phyloP scores from a whole-genome alignment of 2,329 filamentous ascomycete species.

The Lecanosticta acicola region DNA sequence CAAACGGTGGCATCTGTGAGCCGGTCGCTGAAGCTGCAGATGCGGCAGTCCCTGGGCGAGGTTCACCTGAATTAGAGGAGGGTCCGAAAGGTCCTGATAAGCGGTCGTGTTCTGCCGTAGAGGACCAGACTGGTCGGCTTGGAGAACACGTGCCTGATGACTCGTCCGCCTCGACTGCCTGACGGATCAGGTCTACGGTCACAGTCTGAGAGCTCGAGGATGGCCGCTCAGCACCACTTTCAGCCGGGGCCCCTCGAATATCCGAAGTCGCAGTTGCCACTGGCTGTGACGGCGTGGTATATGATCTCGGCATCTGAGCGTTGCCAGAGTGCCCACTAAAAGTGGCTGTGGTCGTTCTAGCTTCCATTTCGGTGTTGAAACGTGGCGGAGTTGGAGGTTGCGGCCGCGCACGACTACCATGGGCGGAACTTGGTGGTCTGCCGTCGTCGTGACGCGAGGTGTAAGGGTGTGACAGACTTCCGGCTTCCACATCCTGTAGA shows the following conservation, averaged over 20 bases:
- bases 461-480: slow-evolving; percentile 3
- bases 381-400: too few relatives aligned
- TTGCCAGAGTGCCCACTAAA: background rate
- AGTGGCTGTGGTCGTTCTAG: background rate
- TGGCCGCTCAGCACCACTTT: slow-evolving; percentile 5
- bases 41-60: slow-evolving; percentile 1
- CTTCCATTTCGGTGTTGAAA: background rate
- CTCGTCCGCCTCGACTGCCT: slow-evolving; percentile 8
- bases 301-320: background rate
- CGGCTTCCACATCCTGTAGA: slow-evolving; percentile 9
- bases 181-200: slow-evolving; percentile 9
- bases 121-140: background rate
- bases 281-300: background rate
- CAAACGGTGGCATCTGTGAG: background rate
- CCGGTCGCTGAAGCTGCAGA: background rate
- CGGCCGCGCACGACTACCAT: background rate
- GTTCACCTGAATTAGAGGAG: background rate
- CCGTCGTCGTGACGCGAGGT: too few relatives aligned
- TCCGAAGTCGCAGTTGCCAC: background rate
- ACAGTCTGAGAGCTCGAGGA: slow-evolving; percentile 10
- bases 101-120: background rate
- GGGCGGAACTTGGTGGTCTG: too few relatives aligned
- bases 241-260: background rate
- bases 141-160: too few relatives aligned
- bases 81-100: background rate